Base-by-base conservation (phyloP, 345 rosid species). In the Gossypium arboreum region DNA sequence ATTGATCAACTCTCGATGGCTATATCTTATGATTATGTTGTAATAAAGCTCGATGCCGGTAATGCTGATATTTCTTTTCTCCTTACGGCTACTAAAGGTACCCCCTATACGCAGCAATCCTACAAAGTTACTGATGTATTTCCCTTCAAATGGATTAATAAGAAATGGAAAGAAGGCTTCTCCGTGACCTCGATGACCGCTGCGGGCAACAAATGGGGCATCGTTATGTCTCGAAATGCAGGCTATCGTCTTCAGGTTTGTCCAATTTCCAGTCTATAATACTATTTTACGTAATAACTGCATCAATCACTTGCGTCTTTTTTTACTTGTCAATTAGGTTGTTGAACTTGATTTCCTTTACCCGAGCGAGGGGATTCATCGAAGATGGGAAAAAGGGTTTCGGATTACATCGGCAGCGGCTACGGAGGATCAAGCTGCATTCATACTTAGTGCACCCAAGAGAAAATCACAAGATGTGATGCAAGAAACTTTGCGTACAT, bases 91-190 rank as follows among this genome's bases (percentile, higher is more conserved):
- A 43, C 74, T 25, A 55, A 84, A 92, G 97, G 97, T 45, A 94
- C 98, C 2, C 79, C 79, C 29, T 94, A 88, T 72, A 69, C 83
- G 82, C 98, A 94, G 79, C 98, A 94, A 73, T 94, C 98, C 17
- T 94, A 92, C 79, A 94, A 94, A 89, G 96, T 93, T 10, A 90
- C 97, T 0, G 98, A 92, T 61, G 79, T 91, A 27, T 95, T 95
- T 80, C 99, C 99, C 16, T 93, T 82, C 77, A 93, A 95, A 77
- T 95, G 98, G 97, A 91, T 95, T 64, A 95, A 90, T 82, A 95
- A 91, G 80, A 95, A 95, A 68, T 93, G 99, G 99, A 90, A 84
- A 83, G 99, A 95, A 80, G 99, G 92, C 56, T 95, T 95, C 76
- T 86, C 82, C 61, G 97, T 95, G 47, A 95, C 99, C 2, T 56